These are phyloP conservation scores for Guillardia theta DNA, from an alignment of 78 protist species.

Conservation along the genomic window DNA sequence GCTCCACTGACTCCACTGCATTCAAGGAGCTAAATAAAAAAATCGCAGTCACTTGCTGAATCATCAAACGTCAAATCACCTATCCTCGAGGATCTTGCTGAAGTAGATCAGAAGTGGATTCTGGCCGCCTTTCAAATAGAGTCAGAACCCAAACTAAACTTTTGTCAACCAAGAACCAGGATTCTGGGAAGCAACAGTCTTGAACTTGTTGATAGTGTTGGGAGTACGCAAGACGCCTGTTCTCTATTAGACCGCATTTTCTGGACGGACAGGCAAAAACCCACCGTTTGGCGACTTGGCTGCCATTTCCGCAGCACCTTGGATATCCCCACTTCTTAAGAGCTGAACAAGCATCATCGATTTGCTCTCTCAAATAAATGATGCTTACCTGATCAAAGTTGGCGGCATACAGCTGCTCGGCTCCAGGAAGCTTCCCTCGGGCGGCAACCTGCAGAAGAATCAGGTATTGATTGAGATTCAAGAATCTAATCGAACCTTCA, in stretches of 20 bases:
- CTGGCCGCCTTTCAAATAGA: no score
- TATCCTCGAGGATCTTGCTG: constrained; percentile 85
- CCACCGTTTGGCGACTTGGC: constrained; percentile 53
- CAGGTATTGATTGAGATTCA: no score
- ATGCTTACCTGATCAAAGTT: constrained; percentile 80
- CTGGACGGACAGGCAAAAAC: no score
- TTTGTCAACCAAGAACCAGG: no score
- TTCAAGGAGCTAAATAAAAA: no score
- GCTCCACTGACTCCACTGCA: constrained; percentile 93
- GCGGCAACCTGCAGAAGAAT: no score
- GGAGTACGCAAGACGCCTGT: constrained; percentile 84
- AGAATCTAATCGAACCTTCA: no score
- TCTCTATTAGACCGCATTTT: neutral
- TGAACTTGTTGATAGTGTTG: constrained; percentile 89
- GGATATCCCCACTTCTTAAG: constrained; percentile 7
- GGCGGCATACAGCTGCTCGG: constrained; percentile 61
- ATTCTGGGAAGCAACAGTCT: constrained; percentile 46
- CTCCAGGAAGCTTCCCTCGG: constrained; percentile 44
- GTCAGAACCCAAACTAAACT: no score
- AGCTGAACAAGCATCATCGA: no score
- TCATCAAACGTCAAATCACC: no score
- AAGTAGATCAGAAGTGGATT: constrained; percentile 93
- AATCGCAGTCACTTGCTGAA: no score
- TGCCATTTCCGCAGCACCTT: constrained; percentile 93
- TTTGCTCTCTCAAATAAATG: no score